Evolutionary conservation across 257 asterid species (phyloP).

Genomic region (Solanum virginianum): DNA sequence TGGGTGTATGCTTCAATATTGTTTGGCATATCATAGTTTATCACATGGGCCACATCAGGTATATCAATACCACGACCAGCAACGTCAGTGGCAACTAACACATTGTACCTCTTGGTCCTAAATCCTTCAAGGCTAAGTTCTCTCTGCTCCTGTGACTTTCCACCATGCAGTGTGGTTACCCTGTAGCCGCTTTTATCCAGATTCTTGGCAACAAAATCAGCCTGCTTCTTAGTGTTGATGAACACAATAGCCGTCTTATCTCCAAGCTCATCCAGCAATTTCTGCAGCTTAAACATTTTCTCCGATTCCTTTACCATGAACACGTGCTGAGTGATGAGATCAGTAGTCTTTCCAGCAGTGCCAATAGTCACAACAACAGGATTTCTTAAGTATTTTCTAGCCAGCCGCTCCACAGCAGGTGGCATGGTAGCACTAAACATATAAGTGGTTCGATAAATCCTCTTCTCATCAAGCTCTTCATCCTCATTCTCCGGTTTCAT

Average conservation of each 20-base stretch:
- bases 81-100: slow-evolving; percentile 53
- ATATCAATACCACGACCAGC: slow-evolving; percentile 66
- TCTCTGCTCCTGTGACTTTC: slow-evolving; percentile 53
- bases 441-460: slow-evolving; percentile 44
- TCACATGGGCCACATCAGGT: slow-evolving; percentile 57
- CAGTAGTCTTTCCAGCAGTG: slow-evolving; percentile 54
- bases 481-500: slow-evolving; percentile 56
- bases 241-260: slow-evolving; percentile 56
- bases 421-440: slow-evolving; percentile 67
- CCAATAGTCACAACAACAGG: slow-evolving; percentile 57
- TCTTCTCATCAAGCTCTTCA: slow-evolving; percentile 49
- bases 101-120: slow-evolving; percentile 42
- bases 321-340: slow-evolving; percentile 39
- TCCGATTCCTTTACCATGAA: slow-evolving; percentile 43
- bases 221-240: slow-evolving; percentile 42
- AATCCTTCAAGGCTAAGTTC: slow-evolving; percentile 52
- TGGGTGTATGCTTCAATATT: slow-evolving; percentile 3
- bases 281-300: slow-evolving; percentile 36
- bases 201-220: slow-evolving; percentile 34
- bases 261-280: slow-evolving; percentile 39
- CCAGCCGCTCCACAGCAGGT: slow-evolving; percentile 49
- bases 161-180: slow-evolving; percentile 62
- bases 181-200: slow-evolving; percentile 35
- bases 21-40: slow-evolving; percentile 44
- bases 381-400: slow-evolving; percentile 46